Conservation (phyloP, 441 rosid species). For the Hypseocharis bilobata region DNA sequence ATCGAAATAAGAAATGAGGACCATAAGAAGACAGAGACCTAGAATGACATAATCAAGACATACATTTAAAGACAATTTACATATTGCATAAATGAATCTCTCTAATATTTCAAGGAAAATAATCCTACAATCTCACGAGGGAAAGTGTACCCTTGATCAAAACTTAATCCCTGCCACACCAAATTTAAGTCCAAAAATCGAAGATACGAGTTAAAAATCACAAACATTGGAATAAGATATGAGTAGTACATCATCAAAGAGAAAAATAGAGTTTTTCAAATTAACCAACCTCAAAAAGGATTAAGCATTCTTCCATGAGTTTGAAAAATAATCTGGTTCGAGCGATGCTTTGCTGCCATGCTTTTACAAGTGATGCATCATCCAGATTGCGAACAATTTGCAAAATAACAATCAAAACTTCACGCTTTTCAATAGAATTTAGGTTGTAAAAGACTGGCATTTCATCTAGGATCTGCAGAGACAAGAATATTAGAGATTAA, state of each 20-base stretch:
- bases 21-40: constrained; percentile 4
- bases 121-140: no score
- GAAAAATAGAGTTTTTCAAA: constrained; percentile 18
- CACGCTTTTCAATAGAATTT: constrained; percentile 92
- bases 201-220: not conserved
- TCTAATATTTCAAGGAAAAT: not conserved
- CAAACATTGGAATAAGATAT: not conserved
- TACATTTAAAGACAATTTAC: not conserved
- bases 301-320: constrained; percentile 91
- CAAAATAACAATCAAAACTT: constrained; percentile 76
- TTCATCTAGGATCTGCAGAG: constrained; percentile 93
- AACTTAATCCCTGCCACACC: no score
- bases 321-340: constrained; percentile 95
- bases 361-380: constrained; percentile 81
- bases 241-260: constrained; percentile 10
- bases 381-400: constrained; percentile 95
- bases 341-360: constrained; percentile 98
- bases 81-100: not conserved
- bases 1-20: constrained; percentile 13
- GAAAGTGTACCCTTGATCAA: no score
- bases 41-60: not conserved
- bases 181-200: not conserved
- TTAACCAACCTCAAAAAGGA: constrained; percentile 78
- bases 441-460: constrained; percentile 98
- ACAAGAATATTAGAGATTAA: constrained; percentile 21